Evolutionary conservation across 2,329 filamentous ascomycete genomes (phyloP).

Genomic region (Pezicula rhizophila): DNA sequence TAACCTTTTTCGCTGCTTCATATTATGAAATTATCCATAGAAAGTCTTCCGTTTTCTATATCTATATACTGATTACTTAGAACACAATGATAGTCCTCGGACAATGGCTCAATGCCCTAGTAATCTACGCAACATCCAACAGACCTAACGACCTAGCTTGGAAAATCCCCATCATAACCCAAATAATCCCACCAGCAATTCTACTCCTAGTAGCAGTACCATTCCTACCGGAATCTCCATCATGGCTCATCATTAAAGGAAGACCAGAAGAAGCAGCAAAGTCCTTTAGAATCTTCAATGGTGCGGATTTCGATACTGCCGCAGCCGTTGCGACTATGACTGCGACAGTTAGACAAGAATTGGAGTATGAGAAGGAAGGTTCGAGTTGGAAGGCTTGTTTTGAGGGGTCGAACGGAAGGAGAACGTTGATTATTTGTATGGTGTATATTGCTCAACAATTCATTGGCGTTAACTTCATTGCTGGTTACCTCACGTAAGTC

Average conservation of each 20-base stretch:
- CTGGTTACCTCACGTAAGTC: conserved; percentile 24
- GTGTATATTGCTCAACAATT: conserved; percentile 27
- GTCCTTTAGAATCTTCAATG: conserved; percentile 21
- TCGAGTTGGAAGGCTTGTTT: conserved; percentile 25
- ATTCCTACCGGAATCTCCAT: conserved; percentile 15
- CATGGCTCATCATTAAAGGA: conserved; percentile 16
- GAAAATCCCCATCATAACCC: conserved; percentile 26
- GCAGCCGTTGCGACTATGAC: neutral
- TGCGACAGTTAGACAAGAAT: neutral
- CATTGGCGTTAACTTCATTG: conserved; percentile 27
- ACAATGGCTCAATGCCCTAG: conserved; percentile 24
- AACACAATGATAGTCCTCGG: conserved; percentile 30
- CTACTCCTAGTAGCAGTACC: conserved; percentile 15
- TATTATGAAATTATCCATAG: too few species aligned
- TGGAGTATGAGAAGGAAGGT: conserved; percentile 13
- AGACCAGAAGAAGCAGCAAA: conserved; percentile 14
- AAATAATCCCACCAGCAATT: conserved; percentile 21
- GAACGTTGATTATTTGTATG: conserved; percentile 27
- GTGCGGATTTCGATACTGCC: conserved; percentile 5
- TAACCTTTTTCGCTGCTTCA: too few species aligned
- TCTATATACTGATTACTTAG: neutral
- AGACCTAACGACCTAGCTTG: conserved; percentile 22
- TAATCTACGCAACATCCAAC: conserved; percentile 17
- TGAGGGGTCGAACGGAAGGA: conserved; percentile 21
- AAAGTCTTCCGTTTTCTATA: neutral